Conservation (phyloP, 2,329 filamentous ascomycete species). For the Colletotrichum coccodes region DNA sequence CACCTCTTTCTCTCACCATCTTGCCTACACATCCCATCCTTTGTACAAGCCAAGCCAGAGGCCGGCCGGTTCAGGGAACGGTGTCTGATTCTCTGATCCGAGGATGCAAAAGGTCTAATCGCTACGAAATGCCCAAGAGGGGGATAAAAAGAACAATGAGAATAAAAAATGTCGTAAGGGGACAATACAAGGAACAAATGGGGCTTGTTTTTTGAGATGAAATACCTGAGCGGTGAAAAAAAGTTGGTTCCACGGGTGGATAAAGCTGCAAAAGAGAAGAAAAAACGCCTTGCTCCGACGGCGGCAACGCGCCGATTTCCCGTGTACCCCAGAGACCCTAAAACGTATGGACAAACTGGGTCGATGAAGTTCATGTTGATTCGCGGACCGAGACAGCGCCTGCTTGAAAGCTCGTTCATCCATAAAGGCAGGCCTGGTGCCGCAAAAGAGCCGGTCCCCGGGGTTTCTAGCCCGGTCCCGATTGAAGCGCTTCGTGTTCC, state of each 20-base stretch:
- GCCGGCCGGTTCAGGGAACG: background rate
- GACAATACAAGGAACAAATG: background rate
- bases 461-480: background rate
- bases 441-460: background rate
- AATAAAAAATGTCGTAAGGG: background rate
- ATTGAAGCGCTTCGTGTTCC: background rate
- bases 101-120: background rate
- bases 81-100: background rate
- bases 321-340: background rate
- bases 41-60: slow-evolving; percentile 8
- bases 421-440: slow-evolving; percentile 3
- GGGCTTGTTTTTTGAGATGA: background rate
- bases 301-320: background rate
- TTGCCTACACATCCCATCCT: background rate
- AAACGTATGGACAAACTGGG: slow-evolving; percentile 3
- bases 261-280: background rate
- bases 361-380: background rate
- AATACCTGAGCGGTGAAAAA: background rate
- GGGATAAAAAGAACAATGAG: background rate
- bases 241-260: background rate
- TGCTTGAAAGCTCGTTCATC: background rate
- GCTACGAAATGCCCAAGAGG: background rate
- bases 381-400: too few relatives aligned
- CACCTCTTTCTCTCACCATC: background rate
- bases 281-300: slow-evolving; percentile 22